These are phyloP conservation scores for Collariella sp. DNA, from an alignment of 495 filamentous ascomycete genomes.

Conservation along the genomic window DNA sequence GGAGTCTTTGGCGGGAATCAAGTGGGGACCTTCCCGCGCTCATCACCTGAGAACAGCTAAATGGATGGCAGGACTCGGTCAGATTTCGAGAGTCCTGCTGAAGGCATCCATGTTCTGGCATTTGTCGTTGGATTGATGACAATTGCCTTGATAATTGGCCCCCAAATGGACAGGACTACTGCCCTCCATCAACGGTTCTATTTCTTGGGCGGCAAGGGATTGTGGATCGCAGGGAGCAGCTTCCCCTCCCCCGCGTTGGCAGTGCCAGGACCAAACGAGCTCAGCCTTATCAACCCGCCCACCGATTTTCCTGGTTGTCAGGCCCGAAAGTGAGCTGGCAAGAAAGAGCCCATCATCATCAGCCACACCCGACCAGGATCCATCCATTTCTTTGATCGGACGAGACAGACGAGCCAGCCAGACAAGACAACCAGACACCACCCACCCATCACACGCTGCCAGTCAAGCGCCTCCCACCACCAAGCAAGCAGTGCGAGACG, in stretches of 20 bases:
- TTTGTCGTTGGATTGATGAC: no score
- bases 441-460: no score
- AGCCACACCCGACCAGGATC: conserved; percentile 14
- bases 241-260: conserved; percentile 3
- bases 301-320: conserved; percentile 10
- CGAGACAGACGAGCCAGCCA: neutral
- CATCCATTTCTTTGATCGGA: conserved; percentile 1
- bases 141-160: no score
- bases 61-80: no score
- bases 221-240: neutral
- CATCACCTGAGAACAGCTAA: no score
- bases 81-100: no score
- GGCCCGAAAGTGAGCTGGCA: conserved; percentile 16
- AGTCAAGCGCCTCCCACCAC: neutral
- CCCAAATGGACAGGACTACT: no score
- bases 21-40: no score
- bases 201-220: no score
- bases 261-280: conserved; percentile 9
- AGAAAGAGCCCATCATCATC: conserved; percentile 10
- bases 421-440: no score
- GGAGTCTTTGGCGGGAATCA: no score
- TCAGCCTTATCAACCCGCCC: conserved; percentile 24
- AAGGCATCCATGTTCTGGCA: no score
- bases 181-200: neutral
- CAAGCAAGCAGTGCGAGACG: conserved; percentile 15